These are phyloP conservation scores for Lactarius pseudohatsudake DNA, from an alignment of 768 basidiomycete genomes.

Conservation along the genomic window DNA sequence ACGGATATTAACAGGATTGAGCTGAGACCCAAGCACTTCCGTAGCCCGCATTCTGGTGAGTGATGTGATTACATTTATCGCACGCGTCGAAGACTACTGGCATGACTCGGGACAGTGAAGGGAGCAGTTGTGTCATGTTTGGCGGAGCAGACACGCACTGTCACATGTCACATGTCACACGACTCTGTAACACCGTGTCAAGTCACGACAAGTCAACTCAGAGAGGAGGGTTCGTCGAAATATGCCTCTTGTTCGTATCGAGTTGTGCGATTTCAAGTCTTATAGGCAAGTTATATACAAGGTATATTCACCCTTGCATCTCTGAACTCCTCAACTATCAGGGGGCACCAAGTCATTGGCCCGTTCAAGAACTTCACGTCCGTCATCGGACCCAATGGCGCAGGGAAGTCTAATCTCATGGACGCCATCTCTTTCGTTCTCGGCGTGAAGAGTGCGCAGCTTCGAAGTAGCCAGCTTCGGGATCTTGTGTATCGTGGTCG, in stretches of 20 bases:
- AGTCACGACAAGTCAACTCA: background rate
- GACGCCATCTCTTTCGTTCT: slow-evolving; percentile 99
- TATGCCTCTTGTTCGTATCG: slow-evolving; percentile 85
- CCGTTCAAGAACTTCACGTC: slow-evolving; percentile 94
- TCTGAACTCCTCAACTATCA: slow-evolving; percentile 32
- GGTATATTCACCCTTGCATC: background rate
- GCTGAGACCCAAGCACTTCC: too few relatives aligned
- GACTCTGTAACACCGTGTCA: background rate
- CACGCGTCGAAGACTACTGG: too few relatives aligned
- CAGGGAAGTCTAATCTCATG: slow-evolving; percentile 99
- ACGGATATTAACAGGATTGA: too few relatives aligned
- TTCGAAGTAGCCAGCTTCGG: slow-evolving; percentile 90
- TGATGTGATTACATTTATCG: too few relatives aligned
- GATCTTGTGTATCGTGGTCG: slow-evolving; percentile 96
- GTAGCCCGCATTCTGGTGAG: too few relatives aligned
- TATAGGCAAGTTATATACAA: slow-evolving; percentile 55
- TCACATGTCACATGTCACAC: too few relatives aligned
- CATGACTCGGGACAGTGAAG: too few relatives aligned
- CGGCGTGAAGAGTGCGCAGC: slow-evolving; percentile 90
- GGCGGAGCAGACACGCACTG: too few relatives aligned
- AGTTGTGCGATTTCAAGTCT: slow-evolving; percentile 96
- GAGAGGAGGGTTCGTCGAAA: background rate
- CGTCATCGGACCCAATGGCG: slow-evolving; percentile 97
- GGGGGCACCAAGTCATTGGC: slow-evolving; percentile 82
- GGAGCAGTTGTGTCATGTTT: too few relatives aligned